Evolutionary conservation across 2,329 filamentous ascomycete genomes (phyloP), one percentile per base, ranked within the genome.

Genomic region (Xylaria sp.): DNA sequence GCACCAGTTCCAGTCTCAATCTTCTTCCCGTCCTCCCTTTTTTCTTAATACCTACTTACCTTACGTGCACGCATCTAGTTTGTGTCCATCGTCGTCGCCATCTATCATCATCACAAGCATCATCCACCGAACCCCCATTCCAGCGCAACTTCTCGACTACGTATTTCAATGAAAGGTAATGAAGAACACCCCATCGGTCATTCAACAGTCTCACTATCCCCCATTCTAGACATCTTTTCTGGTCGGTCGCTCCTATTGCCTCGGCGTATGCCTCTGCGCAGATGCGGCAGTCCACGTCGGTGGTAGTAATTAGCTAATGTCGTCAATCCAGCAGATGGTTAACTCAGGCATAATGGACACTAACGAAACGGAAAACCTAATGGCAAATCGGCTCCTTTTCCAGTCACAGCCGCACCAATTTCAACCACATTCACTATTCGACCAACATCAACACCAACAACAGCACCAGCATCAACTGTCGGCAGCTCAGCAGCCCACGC

Each of bases 401-500:
- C 27, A 4, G 24, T 34, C 45, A 17, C 61, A 48, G 24, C 14
- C 32, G 4, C 48, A 55, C 9, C 53, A 50, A 17, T 3, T 12
- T 12, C 65, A 54, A 36, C 50, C 27, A 19, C 42, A 47, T 4
- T 19, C 42, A n/a, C 42, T 47, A 47, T 7, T 47, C n/a, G n/a
- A 47, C 24, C 48, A 50, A 12, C 9, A 50, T n/a, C 47, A 50
- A 12, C 14, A 45, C 19, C 53, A 58, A 30, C 24, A 32, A 12
- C 57, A 60, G 27, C 34, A 45, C n/a, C 59, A 60, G 27, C 34
- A 45, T 12, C 59, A 61, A n/a, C 42, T 45, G 32, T 47, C 55
- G 1, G 32, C 48, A 19, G 45, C 51, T 17, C 61, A 62, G 12
- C 64, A 68, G 58, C 50, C 65, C 4, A 72, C 65, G 68, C 65